Conservation (phyloP, 2,329 filamentous ascomycete genomes). For the Aspergillus floridensis region DNA sequence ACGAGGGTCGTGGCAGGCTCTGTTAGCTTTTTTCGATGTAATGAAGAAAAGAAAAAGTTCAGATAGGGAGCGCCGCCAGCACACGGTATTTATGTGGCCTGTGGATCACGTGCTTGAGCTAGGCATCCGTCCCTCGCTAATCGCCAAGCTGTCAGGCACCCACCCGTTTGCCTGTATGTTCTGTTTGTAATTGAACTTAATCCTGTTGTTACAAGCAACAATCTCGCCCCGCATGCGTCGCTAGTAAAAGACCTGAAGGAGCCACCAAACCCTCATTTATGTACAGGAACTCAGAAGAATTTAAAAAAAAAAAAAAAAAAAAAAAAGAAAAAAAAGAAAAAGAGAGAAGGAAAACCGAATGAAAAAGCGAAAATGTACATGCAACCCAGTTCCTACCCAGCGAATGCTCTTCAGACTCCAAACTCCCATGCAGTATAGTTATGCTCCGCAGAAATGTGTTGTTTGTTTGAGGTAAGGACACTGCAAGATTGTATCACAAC, state of each 20-base stretch:
- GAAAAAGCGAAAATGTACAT: not conserved
- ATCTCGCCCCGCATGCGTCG: not conserved
- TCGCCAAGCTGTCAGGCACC: too few species aligned
- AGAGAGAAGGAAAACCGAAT: too few species aligned
- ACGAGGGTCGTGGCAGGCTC: slow-evolving; percentile 70
- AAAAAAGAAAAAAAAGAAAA: not conserved
- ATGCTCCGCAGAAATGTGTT: not conserved
- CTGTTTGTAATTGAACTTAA: too few species aligned
- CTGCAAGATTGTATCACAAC: not conserved
- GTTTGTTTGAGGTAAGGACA: not conserved
- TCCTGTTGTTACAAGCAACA: too few species aligned
- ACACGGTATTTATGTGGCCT: slow-evolving; percentile 26
- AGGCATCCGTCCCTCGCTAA: slow-evolving; percentile 19
- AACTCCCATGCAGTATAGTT: not conserved
- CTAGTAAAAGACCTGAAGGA: not conserved
- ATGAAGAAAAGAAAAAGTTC: slow-evolving; percentile 41
- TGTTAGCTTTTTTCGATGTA: slow-evolving; percentile 59
- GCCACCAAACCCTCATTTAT: not conserved
- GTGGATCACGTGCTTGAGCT: slow-evolving; percentile 32
- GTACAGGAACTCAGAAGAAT: not conserved
- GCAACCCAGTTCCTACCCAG: not conserved
- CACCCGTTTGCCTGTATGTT: too few species aligned
- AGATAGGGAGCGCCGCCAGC: slow-evolving; percentile 11
- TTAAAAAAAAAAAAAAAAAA: not conserved
- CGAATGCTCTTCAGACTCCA: not conserved